Percentiles rank a stretch among this genome's conserved stretches.
Evolutionary conservation across 495 filamentous ascomycete species (phyloP).

Genomic region (Clavariopsis aquatica): DNA sequence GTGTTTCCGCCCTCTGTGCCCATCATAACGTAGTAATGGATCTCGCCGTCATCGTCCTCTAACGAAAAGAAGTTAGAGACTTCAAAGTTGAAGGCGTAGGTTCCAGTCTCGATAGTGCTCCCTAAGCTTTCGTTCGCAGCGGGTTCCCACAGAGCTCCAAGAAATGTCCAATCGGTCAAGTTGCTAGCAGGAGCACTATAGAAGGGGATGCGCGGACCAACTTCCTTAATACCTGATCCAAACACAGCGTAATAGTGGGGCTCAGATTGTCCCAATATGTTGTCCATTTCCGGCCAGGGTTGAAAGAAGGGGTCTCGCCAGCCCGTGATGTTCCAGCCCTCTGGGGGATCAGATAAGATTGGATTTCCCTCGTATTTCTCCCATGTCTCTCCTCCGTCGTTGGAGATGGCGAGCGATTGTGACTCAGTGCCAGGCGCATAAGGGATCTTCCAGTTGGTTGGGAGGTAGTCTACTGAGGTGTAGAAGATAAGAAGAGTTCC

Average conservation of each 20-base stretch:
- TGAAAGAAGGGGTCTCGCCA: constrained; percentile 59
- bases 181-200: constrained; percentile 53
- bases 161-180: constrained; percentile 54
- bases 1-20: constrained; percentile 53
- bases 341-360: constrained; percentile 50
- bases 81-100: constrained; percentile 61
- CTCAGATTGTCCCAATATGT: constrained; percentile 40
- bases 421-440: constrained; percentile 55
- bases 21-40: constrained; percentile 54
- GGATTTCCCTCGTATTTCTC: constrained; percentile 54
- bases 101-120: constrained; percentile 49
- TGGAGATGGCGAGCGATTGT: constrained; percentile 53
- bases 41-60: constrained; percentile 43
- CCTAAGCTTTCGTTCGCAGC: constrained; percentile 46
- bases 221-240: constrained; percentile 53
- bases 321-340: constrained; percentile 53
- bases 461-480: constrained; percentile 55
- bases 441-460: constrained; percentile 52
- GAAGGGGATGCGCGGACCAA: constrained; percentile 54
- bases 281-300: constrained; percentile 50
- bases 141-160: constrained; percentile 52
- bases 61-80: constrained; percentile 55
- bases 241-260: constrained; percentile 54
- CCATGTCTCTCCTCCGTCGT: constrained; percentile 55
- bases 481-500: constrained; percentile 54